phyloP scores from a whole-genome alignment of 306 rosid species.

The Sindora glabra region DNA sequence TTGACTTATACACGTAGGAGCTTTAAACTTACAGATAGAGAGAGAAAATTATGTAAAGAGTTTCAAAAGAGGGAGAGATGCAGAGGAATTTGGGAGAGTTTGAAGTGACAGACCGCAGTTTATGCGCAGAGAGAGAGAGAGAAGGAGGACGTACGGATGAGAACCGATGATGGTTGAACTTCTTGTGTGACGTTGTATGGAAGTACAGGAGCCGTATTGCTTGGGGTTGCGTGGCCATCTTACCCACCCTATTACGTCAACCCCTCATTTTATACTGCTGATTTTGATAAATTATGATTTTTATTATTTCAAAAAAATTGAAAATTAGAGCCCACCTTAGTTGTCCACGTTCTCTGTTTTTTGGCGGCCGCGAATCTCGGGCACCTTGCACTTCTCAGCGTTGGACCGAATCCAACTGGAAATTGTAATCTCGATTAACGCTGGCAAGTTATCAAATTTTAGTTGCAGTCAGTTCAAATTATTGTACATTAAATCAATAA shows the following conservation, averaged over 20 bases:
- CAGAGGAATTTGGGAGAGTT: not conserved
- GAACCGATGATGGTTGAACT: not conserved
- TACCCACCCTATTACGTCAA: slow-evolving; percentile 22
- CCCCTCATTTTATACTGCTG: not conserved
- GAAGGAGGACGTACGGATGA: slow-evolving; percentile 23
- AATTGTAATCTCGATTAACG: no score
- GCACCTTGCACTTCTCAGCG: no score
- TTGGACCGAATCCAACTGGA: no score
- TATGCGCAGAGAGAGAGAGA: not conserved
- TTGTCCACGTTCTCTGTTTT: no score
- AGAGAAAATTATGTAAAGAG: not conserved
- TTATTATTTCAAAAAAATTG: no score
- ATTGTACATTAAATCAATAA: no score
- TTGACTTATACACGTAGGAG: not conserved
- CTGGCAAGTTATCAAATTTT: no score
- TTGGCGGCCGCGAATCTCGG: no score
- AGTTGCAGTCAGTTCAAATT: no score
- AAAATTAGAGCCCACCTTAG: no score
- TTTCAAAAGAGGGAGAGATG: not conserved
- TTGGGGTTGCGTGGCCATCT: slow-evolving; percentile 21
- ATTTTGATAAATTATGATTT: no score
- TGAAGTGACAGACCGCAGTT: not conserved
- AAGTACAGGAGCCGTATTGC: slow-evolving; percentile 36
- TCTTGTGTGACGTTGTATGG: slow-evolving; percentile 13
- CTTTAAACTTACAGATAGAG: not conserved